Base-by-base conservation (phyloP, 768 basidiomycete species). In the Leccinellum albellum region DNA sequence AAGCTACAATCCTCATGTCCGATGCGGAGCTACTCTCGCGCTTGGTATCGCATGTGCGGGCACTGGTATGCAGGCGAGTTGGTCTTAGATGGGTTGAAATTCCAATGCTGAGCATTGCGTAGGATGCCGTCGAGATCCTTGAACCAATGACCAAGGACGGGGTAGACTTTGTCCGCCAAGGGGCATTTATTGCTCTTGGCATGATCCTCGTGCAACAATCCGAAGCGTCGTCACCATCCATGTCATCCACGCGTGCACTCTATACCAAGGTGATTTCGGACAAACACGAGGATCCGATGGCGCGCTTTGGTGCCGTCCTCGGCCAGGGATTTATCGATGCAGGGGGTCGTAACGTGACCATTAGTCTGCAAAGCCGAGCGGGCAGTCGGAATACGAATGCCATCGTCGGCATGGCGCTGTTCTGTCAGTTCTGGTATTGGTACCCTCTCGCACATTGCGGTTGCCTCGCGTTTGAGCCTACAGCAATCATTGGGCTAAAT, bases 341-440 rank as follows among this genome's bases (percentile, higher is more conserved):
- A 28, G 96, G 97, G 49, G 97, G 97, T 23, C 80, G 96, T 47
- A 99, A 99, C 67, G 93, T 90, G 53, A 97, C 95, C 12, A 94
- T 99, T 69, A 93, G 86, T 66, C 76, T 98, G 55, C 90, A 94
- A 70, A 97, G 93, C 69, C 85, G 91, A 58, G 93, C 93, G 2
- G 97, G 97, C 9, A 94, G 89, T 62, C 83, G 84, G 62, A 96
- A 98, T 70, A 95, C 94, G 63, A 91, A 82, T 48, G 94, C 96
- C 3, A 91, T 98, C 61, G 93, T 98, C 32, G 97, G 97, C n/a
- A 94, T 98, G 89, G 86, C 90, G 17, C 75, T 99, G 69, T 99
- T 99, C 78, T 91, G 91, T 66, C 97, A 99, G 73, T 98, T 99
- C 76, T 99, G 97, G 97, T 98, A 98, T 72, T 99, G 97, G 97